These are phyloP conservation scores for Lactifluus volemus DNA, from an alignment of 768 basidiomycete species.

Conservation along the genomic window DNA sequence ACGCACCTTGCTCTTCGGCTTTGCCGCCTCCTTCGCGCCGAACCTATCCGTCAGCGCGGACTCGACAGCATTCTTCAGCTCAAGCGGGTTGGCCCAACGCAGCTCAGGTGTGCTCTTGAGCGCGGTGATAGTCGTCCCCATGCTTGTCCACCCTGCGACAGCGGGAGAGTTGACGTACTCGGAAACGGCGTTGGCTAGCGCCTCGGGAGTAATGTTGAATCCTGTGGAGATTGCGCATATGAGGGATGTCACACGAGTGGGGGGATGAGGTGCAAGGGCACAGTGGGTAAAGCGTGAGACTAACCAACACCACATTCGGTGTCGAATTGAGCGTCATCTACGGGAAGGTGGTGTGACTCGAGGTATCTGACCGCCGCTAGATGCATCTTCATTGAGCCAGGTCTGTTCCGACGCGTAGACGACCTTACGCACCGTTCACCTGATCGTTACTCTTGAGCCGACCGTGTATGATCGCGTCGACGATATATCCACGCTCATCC, in stretches of 20 bases:
- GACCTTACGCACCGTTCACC: constrained; percentile 56
- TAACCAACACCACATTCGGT: constrained; percentile 79
- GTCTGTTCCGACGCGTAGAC: neutral
- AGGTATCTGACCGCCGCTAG: constrained; percentile 72
- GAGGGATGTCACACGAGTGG: neutral
- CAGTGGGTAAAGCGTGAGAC: constrained; percentile 24
- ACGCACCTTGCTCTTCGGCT: constrained; percentile 58
- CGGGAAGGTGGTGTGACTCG: constrained; percentile 48
- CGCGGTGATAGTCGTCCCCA: constrained; percentile 57
- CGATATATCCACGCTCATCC: constrained; percentile 50
- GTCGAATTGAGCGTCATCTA: constrained; percentile 66
- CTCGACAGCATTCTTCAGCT: constrained; percentile 77
- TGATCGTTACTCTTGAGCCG: constrained; percentile 78
- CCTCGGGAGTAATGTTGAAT: constrained; percentile 62
- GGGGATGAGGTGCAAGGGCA: neutral
- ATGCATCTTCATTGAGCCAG: neutral
- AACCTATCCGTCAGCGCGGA: constrained; percentile 55
- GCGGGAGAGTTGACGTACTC: constrained; percentile 48
- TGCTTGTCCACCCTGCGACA: constrained; percentile 62
- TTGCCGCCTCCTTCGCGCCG: constrained; percentile 60
- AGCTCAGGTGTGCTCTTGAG: constrained; percentile 54
- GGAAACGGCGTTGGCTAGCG: constrained; percentile 48
- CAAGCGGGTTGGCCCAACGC: constrained; percentile 78
- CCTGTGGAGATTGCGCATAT: constrained; percentile 37
- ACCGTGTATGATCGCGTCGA: constrained; percentile 61